Evolutionary conservation across 2,329 filamentous ascomycete species (phyloP), one percentile per base, ranked within the genome.

Genomic region (Endoconidiophora polonica): DNA sequence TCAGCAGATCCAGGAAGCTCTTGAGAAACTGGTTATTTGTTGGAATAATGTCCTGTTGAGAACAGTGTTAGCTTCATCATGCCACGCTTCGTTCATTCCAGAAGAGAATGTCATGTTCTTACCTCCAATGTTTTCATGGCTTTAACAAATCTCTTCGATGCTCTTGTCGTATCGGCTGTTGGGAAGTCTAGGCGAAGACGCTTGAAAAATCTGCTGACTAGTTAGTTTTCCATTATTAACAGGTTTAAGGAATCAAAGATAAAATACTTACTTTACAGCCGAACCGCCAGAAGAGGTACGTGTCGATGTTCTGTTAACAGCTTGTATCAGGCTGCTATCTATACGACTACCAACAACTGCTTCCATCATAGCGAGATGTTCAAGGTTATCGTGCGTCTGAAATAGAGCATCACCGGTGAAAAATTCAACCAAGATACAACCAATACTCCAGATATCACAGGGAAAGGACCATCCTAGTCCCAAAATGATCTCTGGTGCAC

Each of bases 321-420:
- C 62, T 52, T 72, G 67, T 14, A 83, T 72, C 4, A 83, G 69
- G 54, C 73, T 67, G 0, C 64, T 63, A 54, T 82, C 78, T 47
- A 83, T 74, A 46, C 72, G 68, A 20, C 65, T 63, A 46, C 75
- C 76, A 49, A 77, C 76, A 5, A 83, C 79, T 33, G 74, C 76
- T 58, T 82, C 79, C 79, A 83, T 83, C 79, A 83, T 83, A n/a
- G 79, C 79, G 47, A 83, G 64, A 59, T 83, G 79, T 61, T 83
- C 79, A 22, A 83, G 67, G 54, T 83, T 83, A 56, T 83, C 79
- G 57, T 83, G 79, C 1, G 79, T 83, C 59, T 83, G 79, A 61
- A 83, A 83, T 2, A 83, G 64, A 16, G 79, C 79, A 58, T 83
- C 79, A 4, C 79, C 79, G 0, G 79, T 83, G 54, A 77, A 83